Conservation (phyloP, 2,329 filamentous ascomycete species). For the Xylariales sp. region DNA sequence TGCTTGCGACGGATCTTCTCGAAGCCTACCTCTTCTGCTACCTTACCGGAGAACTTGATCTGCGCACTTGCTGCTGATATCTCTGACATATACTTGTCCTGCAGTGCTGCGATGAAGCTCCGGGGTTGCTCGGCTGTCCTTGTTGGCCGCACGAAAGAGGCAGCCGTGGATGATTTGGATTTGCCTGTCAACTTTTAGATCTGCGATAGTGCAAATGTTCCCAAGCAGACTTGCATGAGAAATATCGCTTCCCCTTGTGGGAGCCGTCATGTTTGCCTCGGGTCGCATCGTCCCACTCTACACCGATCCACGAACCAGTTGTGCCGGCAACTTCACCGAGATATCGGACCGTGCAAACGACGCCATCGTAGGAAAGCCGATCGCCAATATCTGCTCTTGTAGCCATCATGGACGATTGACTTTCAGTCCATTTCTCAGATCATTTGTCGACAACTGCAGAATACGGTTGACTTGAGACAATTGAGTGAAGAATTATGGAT, state of each 20-base stretch:
- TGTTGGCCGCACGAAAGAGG: slow-evolving; percentile 80
- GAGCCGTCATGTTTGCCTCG: slow-evolving; percentile 89
- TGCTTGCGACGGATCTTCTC: slow-evolving; percentile 84
- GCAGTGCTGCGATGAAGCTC: slow-evolving; percentile 74
- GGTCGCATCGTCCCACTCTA: slow-evolving; percentile 89
- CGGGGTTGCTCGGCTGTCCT: slow-evolving; percentile 63
- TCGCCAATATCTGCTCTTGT: slow-evolving; percentile 53
- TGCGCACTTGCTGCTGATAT: slow-evolving; percentile 38
- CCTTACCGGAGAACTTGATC: slow-evolving; percentile 71
- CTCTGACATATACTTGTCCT: slow-evolving; percentile 76
- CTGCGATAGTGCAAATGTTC: too few relatives aligned
- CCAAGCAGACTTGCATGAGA: slow-evolving; percentile 58
- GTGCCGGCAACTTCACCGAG: slow-evolving; percentile 73
- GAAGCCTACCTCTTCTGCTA: slow-evolving; percentile 91
- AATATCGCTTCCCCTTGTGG: slow-evolving; percentile 75
- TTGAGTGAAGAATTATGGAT: too few relatives aligned
- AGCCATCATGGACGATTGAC: neutral
- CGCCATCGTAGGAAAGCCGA: slow-evolving; percentile 73
- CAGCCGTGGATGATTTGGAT: slow-evolving; percentile 62
- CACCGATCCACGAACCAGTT: slow-evolving; percentile 78
- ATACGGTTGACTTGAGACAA: too few relatives aligned
- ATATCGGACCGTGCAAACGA: slow-evolving; percentile 80
- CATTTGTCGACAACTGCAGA: neutral
- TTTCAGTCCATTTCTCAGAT: neutral
- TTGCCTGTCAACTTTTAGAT: slow-evolving; percentile 38